Evolutionary conservation across 208 protist species (phyloP), one percentile per base, ranked within the genome.

Genomic region (Entamoeba moshkovskii): DNA sequence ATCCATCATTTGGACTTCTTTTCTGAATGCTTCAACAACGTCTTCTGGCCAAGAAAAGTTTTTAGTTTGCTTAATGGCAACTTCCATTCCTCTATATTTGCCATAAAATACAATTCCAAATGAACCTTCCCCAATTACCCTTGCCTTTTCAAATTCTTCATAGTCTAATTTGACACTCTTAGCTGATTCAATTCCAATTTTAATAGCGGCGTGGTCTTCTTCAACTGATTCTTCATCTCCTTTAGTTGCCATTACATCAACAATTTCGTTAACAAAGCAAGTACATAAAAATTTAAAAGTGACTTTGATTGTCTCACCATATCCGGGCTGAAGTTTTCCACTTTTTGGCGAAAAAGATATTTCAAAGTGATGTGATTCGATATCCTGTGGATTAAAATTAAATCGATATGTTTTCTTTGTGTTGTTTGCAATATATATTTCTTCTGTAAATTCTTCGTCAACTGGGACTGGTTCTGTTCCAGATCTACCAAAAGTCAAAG

Each of bases 1-100:
- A 13, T 52, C 93, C 2, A 96, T 52, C 48, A 96, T 94, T 0
- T 66, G 73, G 18, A 96, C 94, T 48, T 96, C 95, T 66, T 94
- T 95, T 93, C 52, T 92, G 52, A 96, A 96, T 33, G 96, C 18
- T n/a, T 73, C 46, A 44, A 94, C 16, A 49, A 92, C 49, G 6
- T 95, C 94, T 47, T 52, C 33, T 33, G 85, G 66, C 44, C 93
- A 42, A 47, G 52, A 42, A n/a, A 93, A 29, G 18, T 47, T 38
- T 22, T 59, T 52, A 15, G 94, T 46, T 47, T 94, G 92, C 48
- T 95, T 95, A 11, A 95, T 66, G 46, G 95, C 95, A 4, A 95
- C 95, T 52, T 95, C 91, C 29, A 59, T 95, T 49, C 95, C 95
- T 44, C 94, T 52, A 93, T 93, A 95, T 52, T 59, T 47, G 3